phyloP scores from a whole-genome alignment of 805 yeast genomes.

The Wickerhamomyces tratensis region DNA sequence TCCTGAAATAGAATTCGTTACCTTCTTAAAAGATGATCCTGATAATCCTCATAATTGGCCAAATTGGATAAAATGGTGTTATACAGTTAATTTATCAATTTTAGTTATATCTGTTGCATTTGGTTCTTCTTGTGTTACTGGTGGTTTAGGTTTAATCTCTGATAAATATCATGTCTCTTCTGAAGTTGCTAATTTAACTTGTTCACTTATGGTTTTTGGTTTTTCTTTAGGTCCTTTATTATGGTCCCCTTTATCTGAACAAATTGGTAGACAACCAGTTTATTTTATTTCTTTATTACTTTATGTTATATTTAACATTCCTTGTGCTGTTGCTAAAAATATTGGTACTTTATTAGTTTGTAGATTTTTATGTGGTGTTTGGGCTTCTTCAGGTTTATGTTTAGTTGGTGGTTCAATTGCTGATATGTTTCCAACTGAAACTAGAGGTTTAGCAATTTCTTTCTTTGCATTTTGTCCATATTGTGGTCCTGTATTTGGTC shows the following conservation, averaged over 20 bases:
- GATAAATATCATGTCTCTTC: conserved; percentile 59
- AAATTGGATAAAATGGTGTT: conserved; percentile 41
- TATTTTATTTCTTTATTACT: conserved; percentile 68
- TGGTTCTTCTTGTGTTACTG: conserved; percentile 87
- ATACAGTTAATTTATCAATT: conserved; percentile 58
- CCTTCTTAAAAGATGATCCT: conserved; percentile 71
- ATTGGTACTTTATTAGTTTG: conserved; percentile 74
- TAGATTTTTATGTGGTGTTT: conserved; percentile 83
- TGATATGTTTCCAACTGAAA: conserved; percentile 73
- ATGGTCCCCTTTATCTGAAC: conserved; percentile 87
- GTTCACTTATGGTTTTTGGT: conserved; percentile 84
- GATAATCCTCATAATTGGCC: conserved; percentile 90
- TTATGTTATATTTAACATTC: conserved; percentile 74
- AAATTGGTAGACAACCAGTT: conserved; percentile 78
- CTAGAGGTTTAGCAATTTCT: conserved; percentile 85
- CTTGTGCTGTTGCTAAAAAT: conserved; percentile 78
- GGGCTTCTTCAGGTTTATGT: conserved; percentile 73
- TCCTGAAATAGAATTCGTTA: conserved; percentile 75
- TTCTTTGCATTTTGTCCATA: conserved; percentile 89
- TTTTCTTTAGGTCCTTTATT: conserved; percentile 79
- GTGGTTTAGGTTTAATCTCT: conserved; percentile 63
- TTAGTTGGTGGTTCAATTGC: conserved; percentile 89
- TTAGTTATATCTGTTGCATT: conserved; percentile 86
- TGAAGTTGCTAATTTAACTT: conserved; percentile 73
- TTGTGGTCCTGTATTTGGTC: conserved; percentile 89